Conservation (phyloP, 495 filamentous ascomycete species). For the Sordaria brevicollis region DNA sequence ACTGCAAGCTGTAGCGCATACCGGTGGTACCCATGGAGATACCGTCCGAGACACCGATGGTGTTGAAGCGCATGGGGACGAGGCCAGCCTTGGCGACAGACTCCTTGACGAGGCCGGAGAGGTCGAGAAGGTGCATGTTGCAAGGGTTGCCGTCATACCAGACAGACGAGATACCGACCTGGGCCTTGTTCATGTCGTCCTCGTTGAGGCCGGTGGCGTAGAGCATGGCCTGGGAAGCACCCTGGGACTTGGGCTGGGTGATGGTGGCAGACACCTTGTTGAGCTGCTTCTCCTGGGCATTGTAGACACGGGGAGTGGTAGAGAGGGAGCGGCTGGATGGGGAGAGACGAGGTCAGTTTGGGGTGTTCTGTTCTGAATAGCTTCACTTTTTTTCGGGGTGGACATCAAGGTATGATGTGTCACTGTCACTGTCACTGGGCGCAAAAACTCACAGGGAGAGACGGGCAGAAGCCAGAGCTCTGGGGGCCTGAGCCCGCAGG, state of each 20-base stretch:
- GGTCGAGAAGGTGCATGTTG: constrained; percentile 95
- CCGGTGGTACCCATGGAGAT: constrained; percentile 76
- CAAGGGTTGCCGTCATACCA: constrained; percentile 93
- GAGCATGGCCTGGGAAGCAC: constrained; percentile 96
- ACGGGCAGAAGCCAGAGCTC: constrained; percentile 27
- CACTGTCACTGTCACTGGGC: not conserved
- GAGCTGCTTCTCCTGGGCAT: constrained; percentile 41
- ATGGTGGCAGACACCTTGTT: constrained; percentile 77
- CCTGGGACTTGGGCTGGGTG: constrained; percentile 94
- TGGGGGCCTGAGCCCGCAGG: constrained; percentile 28
- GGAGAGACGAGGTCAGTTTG: not conserved
- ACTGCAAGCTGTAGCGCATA: constrained; percentile 93
- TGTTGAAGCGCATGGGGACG: constrained; percentile 91
- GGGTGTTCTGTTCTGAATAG: constrained; percentile 1
- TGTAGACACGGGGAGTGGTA: constrained; percentile 24
- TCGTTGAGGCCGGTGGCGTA: constrained; percentile 84
- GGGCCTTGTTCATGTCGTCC: constrained; percentile 83
- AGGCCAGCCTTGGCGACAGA: constrained; percentile 74
- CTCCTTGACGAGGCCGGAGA: constrained; percentile 72
- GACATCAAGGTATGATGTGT: not conserved
- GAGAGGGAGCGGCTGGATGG: constrained; percentile 30
- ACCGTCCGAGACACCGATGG: constrained; percentile 82
- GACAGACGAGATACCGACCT: constrained; percentile 89
- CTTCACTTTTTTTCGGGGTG: not conserved
- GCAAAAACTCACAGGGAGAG: constrained; percentile 18